Conservation (phyloP, 2,329 filamentous ascomycete species). For the Cryphonectria nitschkei region DNA sequence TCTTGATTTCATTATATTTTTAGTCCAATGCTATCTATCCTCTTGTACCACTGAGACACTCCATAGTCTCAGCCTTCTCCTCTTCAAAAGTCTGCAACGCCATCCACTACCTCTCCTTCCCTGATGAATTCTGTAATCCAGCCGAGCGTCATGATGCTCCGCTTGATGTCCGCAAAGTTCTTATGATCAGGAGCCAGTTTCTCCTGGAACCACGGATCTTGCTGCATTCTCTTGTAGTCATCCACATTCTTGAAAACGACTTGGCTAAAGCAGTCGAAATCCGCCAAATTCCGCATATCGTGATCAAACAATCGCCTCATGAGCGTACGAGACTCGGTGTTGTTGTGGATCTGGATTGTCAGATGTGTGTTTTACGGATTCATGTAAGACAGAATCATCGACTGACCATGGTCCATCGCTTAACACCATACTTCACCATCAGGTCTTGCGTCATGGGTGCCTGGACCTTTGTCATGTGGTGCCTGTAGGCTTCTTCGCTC, state of each 20-base stretch:
- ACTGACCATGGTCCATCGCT: constrained; percentile 48
- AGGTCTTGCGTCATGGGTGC: constrained; percentile 51
- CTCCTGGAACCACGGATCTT: constrained; percentile 53
- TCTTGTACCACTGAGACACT: too few relatives aligned
- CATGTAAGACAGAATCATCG: background rate
- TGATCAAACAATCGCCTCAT: constrained; percentile 48
- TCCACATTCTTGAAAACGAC: constrained; percentile 49
- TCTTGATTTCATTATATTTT: too few relatives aligned
- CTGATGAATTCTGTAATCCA: constrained; percentile 48
- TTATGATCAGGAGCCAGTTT: constrained; percentile 50
- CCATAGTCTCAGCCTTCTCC: too few relatives aligned
- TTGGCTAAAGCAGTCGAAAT: constrained; percentile 55
- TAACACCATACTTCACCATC: constrained; percentile 54
- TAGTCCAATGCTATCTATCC: too few relatives aligned
- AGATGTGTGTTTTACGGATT: background rate
- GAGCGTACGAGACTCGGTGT: constrained; percentile 39
- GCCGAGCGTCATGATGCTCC: constrained; percentile 52
- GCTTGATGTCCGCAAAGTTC: constrained; percentile 53
- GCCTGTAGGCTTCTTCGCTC: constrained; percentile 50
- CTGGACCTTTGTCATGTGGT: constrained; percentile 51
- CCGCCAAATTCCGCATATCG: constrained; percentile 52
- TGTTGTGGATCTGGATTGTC: constrained; percentile 47
- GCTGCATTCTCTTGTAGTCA: constrained; percentile 52
- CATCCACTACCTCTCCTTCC: constrained; percentile 40
- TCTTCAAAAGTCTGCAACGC: background rate